A percentile compares a stretch with the other conserved stretches of the same genome.
These are phyloP conservation scores for Mitragyna speciosa DNA, from an alignment of 257 asterid species.

Conservation along the genomic window DNA sequence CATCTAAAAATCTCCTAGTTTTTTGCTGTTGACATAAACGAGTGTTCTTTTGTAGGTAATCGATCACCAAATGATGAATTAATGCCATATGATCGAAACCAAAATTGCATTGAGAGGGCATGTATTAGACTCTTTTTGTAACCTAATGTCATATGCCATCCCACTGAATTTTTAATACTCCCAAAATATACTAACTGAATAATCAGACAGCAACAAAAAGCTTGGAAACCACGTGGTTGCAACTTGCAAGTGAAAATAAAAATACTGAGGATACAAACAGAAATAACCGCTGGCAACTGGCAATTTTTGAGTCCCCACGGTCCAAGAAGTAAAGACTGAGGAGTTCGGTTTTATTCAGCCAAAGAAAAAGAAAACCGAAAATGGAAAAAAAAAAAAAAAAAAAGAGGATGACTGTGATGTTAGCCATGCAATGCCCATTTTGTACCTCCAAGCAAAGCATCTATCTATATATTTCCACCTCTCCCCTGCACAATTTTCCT, in stretches of 20 bases:
- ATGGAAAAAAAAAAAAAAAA: not conserved
- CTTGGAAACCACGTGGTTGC: slow-evolving; percentile 19
- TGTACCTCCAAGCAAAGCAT: not conserved
- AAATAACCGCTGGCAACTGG: slow-evolving; percentile 20
- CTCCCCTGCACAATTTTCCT: not conserved
- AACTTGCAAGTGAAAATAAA: slow-evolving; percentile 5
- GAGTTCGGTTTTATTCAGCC: not conserved
- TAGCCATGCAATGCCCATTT: not conserved
- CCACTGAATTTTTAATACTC: not conserved
- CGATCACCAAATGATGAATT: not conserved
- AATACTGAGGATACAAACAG: slow-evolving; percentile 9
- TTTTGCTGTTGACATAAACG: not conserved
- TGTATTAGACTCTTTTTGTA: not conserved
- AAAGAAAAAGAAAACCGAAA: not conserved
- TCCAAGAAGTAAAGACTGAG: not conserved
- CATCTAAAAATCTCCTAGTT: too few species aligned
- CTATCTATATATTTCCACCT: slow-evolving; percentile 14
- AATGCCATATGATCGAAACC: not conserved
- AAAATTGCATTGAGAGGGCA: not conserved
- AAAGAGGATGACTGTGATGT: not conserved
- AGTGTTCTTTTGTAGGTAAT: not conserved
- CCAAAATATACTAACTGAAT: not conserved
- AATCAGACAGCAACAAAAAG: slow-evolving; percentile 11
- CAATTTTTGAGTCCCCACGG: not conserved
- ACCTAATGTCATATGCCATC: not conserved